Conservation (phyloP, 2,329 filamentous ascomycete species). For the Aspergillus melleus region DNA sequence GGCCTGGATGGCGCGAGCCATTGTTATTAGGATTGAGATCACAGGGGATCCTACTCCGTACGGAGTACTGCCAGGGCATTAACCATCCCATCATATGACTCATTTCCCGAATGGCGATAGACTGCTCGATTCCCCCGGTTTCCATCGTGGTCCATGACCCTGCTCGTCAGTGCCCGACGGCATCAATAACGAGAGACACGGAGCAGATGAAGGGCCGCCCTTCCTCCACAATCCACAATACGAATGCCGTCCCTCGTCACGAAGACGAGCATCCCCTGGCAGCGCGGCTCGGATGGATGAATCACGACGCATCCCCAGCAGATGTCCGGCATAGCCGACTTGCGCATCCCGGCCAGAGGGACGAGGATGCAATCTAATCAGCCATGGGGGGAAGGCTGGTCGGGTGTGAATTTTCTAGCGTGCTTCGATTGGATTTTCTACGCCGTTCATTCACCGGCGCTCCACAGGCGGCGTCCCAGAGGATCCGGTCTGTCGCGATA, state of each 20-base stretch:
- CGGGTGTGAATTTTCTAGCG: constrained; percentile 22
- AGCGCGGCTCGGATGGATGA: neutral
- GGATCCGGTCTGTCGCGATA: constrained; percentile 2
- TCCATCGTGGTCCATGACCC: neutral
- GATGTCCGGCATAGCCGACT: neutral
- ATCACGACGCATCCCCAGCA: constrained; percentile 3
- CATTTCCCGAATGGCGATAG: neutral
- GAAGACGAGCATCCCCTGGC: constrained; percentile 11
- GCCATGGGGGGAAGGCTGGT: neutral
- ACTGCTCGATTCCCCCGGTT: neutral
- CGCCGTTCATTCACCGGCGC: constrained; percentile 12
- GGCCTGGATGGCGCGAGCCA: neutral
- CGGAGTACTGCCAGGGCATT: neutral
- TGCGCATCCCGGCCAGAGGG: neutral
- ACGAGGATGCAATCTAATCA: neutral
- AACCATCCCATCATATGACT: neutral
- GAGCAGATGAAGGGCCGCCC: neutral
- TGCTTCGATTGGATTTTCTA: constrained; percentile 20
- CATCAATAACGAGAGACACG: constrained; percentile 1
- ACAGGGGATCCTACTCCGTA: neutral
- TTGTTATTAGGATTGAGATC: neutral
- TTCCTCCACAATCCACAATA: neutral
- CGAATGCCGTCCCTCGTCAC: constrained; percentile 1
- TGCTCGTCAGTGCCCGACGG: constrained; percentile 7
- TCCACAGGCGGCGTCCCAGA: constrained; percentile 6